Base-by-base conservation (phyloP, 176 grass and related monocot genomes). In the Saccharum officinarum region DNA sequence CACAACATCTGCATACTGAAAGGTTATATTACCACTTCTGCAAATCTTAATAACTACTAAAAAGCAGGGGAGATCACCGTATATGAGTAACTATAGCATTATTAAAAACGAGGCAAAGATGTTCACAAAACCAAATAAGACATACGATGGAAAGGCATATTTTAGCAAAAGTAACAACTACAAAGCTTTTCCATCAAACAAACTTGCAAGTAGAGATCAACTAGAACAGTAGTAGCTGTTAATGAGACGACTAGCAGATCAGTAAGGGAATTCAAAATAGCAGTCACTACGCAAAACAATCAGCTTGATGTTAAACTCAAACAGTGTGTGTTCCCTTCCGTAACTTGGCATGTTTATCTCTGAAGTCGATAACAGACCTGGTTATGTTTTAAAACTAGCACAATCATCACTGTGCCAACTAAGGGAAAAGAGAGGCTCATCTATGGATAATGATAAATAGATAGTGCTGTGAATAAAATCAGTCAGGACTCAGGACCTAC, bases 1-100 rank as follows among this genome's bases (percentile, higher is more conserved):
- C 75, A 97, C 86, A 82, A 97, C 83, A 80, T 92, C 93, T 89
- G 82, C 84, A 82, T 99, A 99, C 97, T 99, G 88, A 82, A 88
- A 89, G 25, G 76, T 84, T 68, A 91, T 81, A 87, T 87, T 86
- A 89, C 67, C 75, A 90, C 89, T 76, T 87, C 64, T 8, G 22
- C 85, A 67, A 71, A 81, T 81, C 31, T 80, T 66, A 87, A 74
- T 57, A 87, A 74, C 74, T 12, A 68, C 55, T 61, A 61, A 11
- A 22, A 18, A 54, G 1, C 9, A 54, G 46, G 26, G 59, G 59
- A 26, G 59, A 13, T 13, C n/a, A 25, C 3, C 59, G 5, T 62
- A 62, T 62, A 62, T 12, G 4, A 62, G n/a, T 62, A 62, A 7
- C 59, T 26, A 26, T 62, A 62, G 57, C 8, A 61, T 25, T 61